These are phyloP conservation scores for Pythium grandisporangium DNA, from an alignment of 352 stramenopile genomes.

Conservation along the genomic window DNA sequence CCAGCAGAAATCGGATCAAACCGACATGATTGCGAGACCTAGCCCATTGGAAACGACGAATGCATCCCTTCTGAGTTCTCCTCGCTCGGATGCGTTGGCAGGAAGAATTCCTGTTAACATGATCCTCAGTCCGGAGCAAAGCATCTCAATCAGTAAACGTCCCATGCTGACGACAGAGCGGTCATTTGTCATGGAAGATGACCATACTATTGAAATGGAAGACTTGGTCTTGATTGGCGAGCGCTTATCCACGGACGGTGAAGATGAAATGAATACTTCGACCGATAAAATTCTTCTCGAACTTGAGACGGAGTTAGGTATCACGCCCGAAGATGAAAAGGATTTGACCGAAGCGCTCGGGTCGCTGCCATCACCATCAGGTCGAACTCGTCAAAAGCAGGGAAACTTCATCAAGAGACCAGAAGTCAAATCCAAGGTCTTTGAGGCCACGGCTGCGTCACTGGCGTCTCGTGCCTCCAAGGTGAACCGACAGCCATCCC, in stretches of 20 bases:
- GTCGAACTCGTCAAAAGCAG: conserved; percentile 1
- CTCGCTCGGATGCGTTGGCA: too few relatives aligned
- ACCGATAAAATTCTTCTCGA: conserved; percentile 4
- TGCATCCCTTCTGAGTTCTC: too few relatives aligned
- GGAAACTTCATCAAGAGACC: conserved; percentile 3
- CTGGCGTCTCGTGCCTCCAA: conserved; percentile 11
- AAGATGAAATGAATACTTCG: conserved; percentile 31
- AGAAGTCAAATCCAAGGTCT: conserved; percentile 15
- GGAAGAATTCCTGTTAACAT: too few relatives aligned
- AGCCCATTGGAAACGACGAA: too few relatives aligned
- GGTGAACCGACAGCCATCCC: conserved; percentile 2
- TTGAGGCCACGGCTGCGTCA: conserved; percentile 11
- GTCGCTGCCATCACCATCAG: conserved; percentile 1
- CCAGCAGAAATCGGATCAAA: too few relatives aligned
- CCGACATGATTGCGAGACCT: too few relatives aligned
- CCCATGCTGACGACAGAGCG: conserved; percentile 58
- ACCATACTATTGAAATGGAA: conserved; percentile 45
- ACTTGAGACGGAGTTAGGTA: conserved; percentile 7
- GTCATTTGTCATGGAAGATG: conserved; percentile 57
- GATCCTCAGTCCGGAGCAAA: too few relatives aligned
- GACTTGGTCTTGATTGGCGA: conserved; percentile 56
- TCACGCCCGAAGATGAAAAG: conserved; percentile 3
- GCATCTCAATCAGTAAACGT: conserved; percentile 18
- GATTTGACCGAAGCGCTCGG: conserved; percentile 5
- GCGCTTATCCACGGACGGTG: conserved; percentile 40